Evolutionary conservation across 2,329 filamentous ascomycete species (phyloP), one percentile per base, ranked within the genome.

Genomic region (Bipolaris zeicola): DNA sequence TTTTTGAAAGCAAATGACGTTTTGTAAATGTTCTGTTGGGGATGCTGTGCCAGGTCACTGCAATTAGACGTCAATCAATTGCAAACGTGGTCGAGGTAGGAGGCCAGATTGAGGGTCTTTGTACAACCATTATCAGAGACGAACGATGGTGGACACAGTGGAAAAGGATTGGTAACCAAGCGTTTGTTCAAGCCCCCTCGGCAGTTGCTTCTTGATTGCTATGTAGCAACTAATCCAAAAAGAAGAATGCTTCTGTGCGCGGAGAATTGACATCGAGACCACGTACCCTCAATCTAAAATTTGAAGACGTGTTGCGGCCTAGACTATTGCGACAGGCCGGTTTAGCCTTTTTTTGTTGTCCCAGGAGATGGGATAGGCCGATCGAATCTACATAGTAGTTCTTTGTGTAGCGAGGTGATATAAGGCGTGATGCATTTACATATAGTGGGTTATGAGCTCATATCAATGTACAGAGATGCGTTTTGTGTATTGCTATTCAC

Each of bases 31-130:
- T 45, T 44, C n/a, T 18, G 7, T 28, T 13, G 28, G n/a, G 10
- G 18, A 14, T 31, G 26, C 13, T 11, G 8, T 44, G 3, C 16
- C 26, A 20, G 47, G 33, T 22, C 22, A 10, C n/a, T 39, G 24
- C 14, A n/a, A 20, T 50, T 33, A 20, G 39, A 14, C 7, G 6
- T 33, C n/a, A 55, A 55, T 55, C 31, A 50, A 55, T 50, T 33
- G 8, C 38, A 44, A 22, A 47, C 46, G 39, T 13, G 18, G 20
- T 24, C 39, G 1, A 44, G 33, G 41, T 39, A 18, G 16, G 41
- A 28, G 18, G 33, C 34, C 26, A 26, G 14, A 39, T 24, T 20
- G 41, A 44, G 45, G 14, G n/a, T 50, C 28, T 51, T 3, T 24
- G 18, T 45, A 41, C 34, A 24, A 24, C 24, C 39, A 10, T 20